phyloP scores from a whole-genome alignment of 2,329 filamentous ascomycete genomes.

The Alternaria sp. region DNA sequence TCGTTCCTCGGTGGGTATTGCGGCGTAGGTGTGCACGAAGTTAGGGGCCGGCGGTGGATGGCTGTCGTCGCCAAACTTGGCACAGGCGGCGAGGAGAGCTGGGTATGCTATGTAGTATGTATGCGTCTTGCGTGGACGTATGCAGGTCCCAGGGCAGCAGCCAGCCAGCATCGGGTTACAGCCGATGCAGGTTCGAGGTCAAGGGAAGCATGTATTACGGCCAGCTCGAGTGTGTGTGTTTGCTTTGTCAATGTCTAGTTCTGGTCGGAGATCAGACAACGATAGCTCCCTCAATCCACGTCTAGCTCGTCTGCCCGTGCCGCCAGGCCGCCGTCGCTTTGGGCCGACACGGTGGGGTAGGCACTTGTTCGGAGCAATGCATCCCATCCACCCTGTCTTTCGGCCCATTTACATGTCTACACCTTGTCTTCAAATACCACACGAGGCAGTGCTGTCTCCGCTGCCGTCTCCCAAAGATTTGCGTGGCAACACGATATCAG shows the following conservation, averaged over 20 bases:
- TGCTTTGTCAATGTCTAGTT: slow-evolving; percentile 5
- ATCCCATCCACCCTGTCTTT: slow-evolving; percentile 1
- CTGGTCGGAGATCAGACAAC: slow-evolving; percentile 7
- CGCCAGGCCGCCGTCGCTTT: slow-evolving; percentile 19
- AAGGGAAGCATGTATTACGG: not conserved
- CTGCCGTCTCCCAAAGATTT: not conserved
- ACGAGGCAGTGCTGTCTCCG: not conserved
- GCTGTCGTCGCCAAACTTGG: slow-evolving; percentile 24
- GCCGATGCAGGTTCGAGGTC: slow-evolving; percentile 15
- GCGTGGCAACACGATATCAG: slow-evolving; percentile 7
- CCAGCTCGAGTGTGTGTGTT: not conserved
- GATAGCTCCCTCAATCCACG: slow-evolving; percentile 19
- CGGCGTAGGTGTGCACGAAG: slow-evolving; percentile 16
- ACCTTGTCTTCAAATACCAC: not conserved
- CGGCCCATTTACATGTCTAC: not conserved
- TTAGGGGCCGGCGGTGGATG: slow-evolving; percentile 27
- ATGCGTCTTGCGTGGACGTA: slow-evolving; percentile 13
- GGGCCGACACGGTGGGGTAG: slow-evolving; percentile 25
- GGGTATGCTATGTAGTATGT: not conserved
- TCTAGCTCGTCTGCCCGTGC: slow-evolving; percentile 15
- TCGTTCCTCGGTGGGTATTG: slow-evolving; percentile 13
- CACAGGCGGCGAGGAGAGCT: slow-evolving; percentile 1
- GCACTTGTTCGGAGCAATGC: not conserved
- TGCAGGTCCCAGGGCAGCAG: slow-evolving; percentile 21
- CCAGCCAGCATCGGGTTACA: slow-evolving; percentile 21